Base-by-base conservation (phyloP, 2,329 filamentous ascomycete species). In the Apiospora hydei region DNA sequence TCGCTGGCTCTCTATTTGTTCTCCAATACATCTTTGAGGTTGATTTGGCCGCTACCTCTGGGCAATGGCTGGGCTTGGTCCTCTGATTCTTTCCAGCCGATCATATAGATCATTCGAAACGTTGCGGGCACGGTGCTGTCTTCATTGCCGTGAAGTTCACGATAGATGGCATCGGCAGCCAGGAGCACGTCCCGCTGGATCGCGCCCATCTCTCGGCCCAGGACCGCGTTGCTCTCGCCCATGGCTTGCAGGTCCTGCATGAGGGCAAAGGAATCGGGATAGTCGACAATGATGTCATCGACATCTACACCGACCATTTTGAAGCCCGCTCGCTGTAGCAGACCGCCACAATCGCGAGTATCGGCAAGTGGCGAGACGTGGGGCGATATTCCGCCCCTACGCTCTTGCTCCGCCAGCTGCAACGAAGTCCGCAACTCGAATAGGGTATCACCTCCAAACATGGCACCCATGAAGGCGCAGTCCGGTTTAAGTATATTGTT, bases 81-180 rank as follows among this genome's bases (percentile, higher is more conserved):
- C 43, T 89, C 88, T 1, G 93, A 92, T 76, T 95, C 93, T 80
- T 96, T 97, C 96, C 96, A 99, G 0, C 96, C 96, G 82, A 99
- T 99, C 95, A 98, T 98, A 82, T 96, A 98, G 74, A 99, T 98
- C 77, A 98, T 88, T 76, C 96, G 89, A 80, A 98, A 99, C 0
- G 96, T 99, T 0, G 96, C 96, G 0, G 96, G 96, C 74, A 96
- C 87, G 1, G 85, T 89, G 26, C 89, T 93, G 77, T 94, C 92
- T 61, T 91, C 88, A 78, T 97, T 95, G 24, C 94, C 95, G 82
- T 99, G 95, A 71, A 99, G 84, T 80, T 93, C 91, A 67, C 90
- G 88, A 81, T 99, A 99, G 72, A 99, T 98, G 53, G 91, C 93
- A 75, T 98, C 94, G 38, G 91, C 92, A 10, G 96, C 96, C 57